Evolutionary conservation across 1,284 basidiomycete species (phyloP), one percentile per base, ranked within the genome.

Genomic region (Tilletia setariae): DNA sequence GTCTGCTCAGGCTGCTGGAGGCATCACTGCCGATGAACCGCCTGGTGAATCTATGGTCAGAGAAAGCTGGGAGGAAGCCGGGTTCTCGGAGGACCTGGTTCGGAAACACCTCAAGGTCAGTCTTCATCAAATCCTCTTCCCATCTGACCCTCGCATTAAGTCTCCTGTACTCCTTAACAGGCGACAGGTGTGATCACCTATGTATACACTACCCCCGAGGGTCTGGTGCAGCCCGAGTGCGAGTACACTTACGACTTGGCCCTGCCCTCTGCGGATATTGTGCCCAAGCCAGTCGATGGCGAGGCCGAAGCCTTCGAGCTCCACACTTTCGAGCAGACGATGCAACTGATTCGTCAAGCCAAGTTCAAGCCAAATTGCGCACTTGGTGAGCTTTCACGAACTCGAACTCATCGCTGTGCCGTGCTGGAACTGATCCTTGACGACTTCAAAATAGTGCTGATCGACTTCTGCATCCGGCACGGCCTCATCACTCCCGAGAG

Each of bases 41-140:
- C 85, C 88, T 0, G 87, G 91, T 66, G 90, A 94, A 67, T 87
- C 89, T 2, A 86, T 98, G 65, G 87, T 96, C 51, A 94, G 96
- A 79, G 95, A 98, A 83, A 91, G 92, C 72, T 89, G 89, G 85
- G 94, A 97, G 79, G 94, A 97, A 83, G 94, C 93, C 16, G 91
- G 89, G 74, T 86, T 96, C 23, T 84, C 86, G 0, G 88, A 89
- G 66, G 82, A 85, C 13, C 78, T 92, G 42, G 88, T 91, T 1
- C 84, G 86, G 61, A 83, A 85, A 51, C 83, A 89, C 71, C 85
- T 89, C 21, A 89, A 86, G 74, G 87, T 85, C n/a, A 89, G 89
- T 2, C 23, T 23, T 53, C n/a, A 7, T 25, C 28, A 9, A 19
- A 53, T 15, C 21, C n/a, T n/a, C n/a, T n/a, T n/a, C n/a, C n/a